Percentiles rank a stretch among this genome's conserved stretches.
These are phyloP conservation scores for Klebsormidium nitens DNA, from an alignment of 139 green algal genomes.

Conservation along the genomic window DNA sequence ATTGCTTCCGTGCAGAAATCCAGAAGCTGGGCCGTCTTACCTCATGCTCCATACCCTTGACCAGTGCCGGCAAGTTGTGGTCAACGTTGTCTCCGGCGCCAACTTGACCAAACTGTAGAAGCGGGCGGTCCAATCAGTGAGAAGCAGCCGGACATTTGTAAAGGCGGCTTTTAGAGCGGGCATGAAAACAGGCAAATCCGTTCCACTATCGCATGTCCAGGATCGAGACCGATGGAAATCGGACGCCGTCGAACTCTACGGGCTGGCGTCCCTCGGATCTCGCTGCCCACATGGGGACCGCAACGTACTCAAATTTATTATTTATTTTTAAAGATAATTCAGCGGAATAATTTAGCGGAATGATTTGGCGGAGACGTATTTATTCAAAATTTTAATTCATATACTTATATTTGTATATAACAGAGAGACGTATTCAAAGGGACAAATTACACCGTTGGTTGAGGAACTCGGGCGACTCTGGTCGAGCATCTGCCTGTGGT, in stretches of 20 bases:
- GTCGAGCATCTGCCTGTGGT: too few species aligned
- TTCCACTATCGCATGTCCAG: background rate
- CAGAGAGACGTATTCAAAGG: too few species aligned
- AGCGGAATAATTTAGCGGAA: too few species aligned
- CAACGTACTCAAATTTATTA: too few species aligned
- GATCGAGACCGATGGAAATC: background rate
- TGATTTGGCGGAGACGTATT: too few species aligned
- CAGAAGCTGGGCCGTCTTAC: constrained; percentile 1
- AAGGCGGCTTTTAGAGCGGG: background rate
- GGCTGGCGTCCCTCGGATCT: background rate
- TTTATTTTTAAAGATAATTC: too few species aligned
- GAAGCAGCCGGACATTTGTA: background rate
- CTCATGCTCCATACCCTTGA: background rate
- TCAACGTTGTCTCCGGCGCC: constrained; percentile 22
- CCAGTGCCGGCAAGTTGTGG: constrained; percentile 16
- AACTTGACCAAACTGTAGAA: constrained; percentile 39
- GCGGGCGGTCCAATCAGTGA: too few species aligned
- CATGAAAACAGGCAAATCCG: background rate
- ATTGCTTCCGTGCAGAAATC: background rate
- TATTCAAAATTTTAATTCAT: too few species aligned
- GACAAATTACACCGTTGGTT: too few species aligned
- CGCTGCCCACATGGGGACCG: background rate
- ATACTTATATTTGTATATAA: too few species aligned
- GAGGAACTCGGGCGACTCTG: too few species aligned
- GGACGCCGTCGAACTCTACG: background rate